Conservation (phyloP, 2,329 filamentous ascomycete species). For the Tetracladium maxilliforme region DNA sequence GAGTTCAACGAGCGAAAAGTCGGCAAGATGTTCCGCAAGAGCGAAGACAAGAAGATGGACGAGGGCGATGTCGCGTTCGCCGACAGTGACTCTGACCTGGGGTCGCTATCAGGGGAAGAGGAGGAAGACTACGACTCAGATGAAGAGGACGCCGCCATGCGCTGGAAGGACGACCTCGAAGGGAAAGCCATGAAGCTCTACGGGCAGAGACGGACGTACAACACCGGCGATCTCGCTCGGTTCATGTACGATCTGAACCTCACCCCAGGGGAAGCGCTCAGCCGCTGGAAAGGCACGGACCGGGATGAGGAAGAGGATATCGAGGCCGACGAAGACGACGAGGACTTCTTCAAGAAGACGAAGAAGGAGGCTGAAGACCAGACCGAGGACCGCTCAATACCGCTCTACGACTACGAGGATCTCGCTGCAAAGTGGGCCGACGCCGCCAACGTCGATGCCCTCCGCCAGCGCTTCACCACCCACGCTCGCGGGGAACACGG, state of each 20-base stretch:
- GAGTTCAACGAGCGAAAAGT: slow-evolving; percentile 45
- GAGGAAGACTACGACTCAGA: slow-evolving; percentile 28
- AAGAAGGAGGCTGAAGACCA: slow-evolving; percentile 54
- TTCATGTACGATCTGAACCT: slow-evolving; percentile 80
- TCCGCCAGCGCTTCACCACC: slow-evolving; percentile 65
- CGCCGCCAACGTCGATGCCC: slow-evolving; percentile 57
- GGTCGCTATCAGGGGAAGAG: slow-evolving; percentile 57
- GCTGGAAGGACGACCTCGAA: slow-evolving; percentile 81
- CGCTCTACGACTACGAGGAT: slow-evolving; percentile 64
- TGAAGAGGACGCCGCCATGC: slow-evolving; percentile 57
- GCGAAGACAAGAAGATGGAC: slow-evolving; percentile 34
- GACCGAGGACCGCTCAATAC: slow-evolving; percentile 65
- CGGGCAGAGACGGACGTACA: slow-evolving; percentile 54
- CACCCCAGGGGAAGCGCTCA: slow-evolving; percentile 59
- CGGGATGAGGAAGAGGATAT: slow-evolving; percentile 43
- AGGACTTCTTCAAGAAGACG: slow-evolving; percentile 50
- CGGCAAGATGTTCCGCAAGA: slow-evolving; percentile 43
- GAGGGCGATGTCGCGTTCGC: slow-evolving; percentile 82
- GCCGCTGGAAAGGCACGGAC: slow-evolving; percentile 60
- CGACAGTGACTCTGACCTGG: slow-evolving; percentile 92
- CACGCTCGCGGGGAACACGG: slow-evolving; percentile 33
- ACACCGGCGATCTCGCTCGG: slow-evolving; percentile 69
- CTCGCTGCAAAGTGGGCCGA: slow-evolving; percentile 78
- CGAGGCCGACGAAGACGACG: slow-evolving; percentile 39
- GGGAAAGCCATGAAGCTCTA: slow-evolving; percentile 62